Conservation (phyloP, 164 flowering plant genomes). For the Piper betle region DNA sequence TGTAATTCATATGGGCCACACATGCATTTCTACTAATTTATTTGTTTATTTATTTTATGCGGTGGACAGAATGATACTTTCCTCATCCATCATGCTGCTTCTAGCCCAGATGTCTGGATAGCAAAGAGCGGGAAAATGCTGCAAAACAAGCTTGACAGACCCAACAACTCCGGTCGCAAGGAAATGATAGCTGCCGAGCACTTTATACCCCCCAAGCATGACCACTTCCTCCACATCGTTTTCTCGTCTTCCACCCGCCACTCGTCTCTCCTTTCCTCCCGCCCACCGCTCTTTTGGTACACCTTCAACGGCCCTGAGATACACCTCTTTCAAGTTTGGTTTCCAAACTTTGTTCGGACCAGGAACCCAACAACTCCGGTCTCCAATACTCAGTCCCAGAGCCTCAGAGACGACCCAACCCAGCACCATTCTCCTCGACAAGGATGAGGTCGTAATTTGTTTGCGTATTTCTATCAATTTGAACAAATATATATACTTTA, state of each 20-base stretch:
- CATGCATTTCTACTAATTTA: no score
- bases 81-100: no score
- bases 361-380: neutral
- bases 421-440: neutral
- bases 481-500: no score
- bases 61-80: no score
- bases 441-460: neutral
- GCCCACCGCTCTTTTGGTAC: neutral
- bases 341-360: neutral
- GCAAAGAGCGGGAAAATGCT: no score
- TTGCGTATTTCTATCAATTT: neutral
- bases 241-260: neutral
- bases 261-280: neutral
- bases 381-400: neutral
- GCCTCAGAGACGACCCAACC: neutral
- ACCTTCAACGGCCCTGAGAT: neutral
- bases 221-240: neutral
- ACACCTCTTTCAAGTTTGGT: neutral
- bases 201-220: no score
- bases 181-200: no score
- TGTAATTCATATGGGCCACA: no score
- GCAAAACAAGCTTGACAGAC: no score
- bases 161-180: no score
- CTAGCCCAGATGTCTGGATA: no score
- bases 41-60: no score